These are phyloP conservation scores for Graphiopsis chlorocephala DNA, from an alignment of 2,329 filamentous ascomycete species.

Conservation along the genomic window DNA sequence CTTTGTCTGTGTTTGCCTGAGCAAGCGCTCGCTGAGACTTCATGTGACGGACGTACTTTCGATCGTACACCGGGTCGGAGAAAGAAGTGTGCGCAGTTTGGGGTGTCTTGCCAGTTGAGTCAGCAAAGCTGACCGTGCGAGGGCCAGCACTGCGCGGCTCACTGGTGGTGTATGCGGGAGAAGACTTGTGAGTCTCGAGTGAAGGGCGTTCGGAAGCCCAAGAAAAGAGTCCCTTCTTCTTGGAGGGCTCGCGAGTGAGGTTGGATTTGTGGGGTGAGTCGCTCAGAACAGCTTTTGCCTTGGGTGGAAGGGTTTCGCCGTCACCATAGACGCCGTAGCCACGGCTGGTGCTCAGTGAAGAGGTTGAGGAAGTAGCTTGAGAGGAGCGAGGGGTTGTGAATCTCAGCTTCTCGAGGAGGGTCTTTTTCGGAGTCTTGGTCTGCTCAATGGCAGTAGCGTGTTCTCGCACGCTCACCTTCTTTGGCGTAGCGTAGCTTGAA, in stretches of 20 bases:
- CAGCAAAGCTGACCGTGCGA: neutral
- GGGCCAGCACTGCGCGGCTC: constrained; percentile 4
- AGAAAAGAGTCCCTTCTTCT: constrained; percentile 27
- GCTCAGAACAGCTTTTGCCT: constrained; percentile 39
- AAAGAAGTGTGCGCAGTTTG: constrained; percentile 17
- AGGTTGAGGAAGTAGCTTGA: neutral
- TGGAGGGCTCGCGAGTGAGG: constrained; percentile 29
- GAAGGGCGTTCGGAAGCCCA: neutral
- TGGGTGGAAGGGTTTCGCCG: constrained; percentile 23
- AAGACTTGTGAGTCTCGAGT: neutral
- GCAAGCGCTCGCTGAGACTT: constrained; percentile 19
- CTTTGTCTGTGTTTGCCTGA: constrained; percentile 17
- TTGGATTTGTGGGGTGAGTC: constrained; percentile 22
- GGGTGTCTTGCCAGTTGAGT: constrained; percentile 15
- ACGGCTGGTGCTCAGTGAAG: neutral
- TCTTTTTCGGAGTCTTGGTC: constrained; percentile 41
- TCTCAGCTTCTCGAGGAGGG: constrained; percentile 35
- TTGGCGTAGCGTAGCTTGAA: constrained; percentile 4
- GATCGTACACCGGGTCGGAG: constrained; percentile 21
- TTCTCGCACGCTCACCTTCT: constrained; percentile 7
- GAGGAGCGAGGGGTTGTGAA: constrained; percentile 13
- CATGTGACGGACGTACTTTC: neutral
- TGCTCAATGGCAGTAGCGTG: constrained; percentile 19
- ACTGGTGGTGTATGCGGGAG: neutral
- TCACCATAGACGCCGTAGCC: neutral